Conservation (phyloP, 345 rosid species). For the Brassica carinata region DNA sequence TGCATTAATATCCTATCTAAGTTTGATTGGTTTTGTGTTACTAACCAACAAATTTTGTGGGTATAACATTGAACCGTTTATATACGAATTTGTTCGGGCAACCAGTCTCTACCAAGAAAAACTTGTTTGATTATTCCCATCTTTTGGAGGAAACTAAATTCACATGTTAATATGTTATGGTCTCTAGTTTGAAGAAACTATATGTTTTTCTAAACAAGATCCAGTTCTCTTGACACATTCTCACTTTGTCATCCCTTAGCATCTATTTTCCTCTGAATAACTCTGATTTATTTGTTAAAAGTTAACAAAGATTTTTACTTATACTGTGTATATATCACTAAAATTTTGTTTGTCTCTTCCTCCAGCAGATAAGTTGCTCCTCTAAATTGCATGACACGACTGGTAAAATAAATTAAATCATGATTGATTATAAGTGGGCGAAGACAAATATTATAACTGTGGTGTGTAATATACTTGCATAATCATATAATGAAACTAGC, state of each 20-base stretch:
- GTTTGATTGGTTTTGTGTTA: neutral
- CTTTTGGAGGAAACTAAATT: neutral
- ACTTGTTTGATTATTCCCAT: neutral
- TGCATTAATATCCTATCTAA: neutral
- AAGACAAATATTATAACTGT: no score
- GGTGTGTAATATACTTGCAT: no score
- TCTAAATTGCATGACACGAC: constrained; percentile 11
- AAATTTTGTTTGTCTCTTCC: neutral
- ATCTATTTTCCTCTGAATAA: neutral
- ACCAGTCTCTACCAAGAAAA: neutral
- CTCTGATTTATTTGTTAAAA: neutral
- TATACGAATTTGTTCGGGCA: neutral
- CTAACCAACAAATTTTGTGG: neutral
- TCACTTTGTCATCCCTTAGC: neutral
- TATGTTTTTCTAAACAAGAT: neutral
- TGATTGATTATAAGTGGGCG: neutral
- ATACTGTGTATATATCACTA: neutral
- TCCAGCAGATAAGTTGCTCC: neutral
- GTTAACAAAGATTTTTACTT: neutral
- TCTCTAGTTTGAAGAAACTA: neutral
- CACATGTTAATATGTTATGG: neutral
- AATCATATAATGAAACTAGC: no score
- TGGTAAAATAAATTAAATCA: neutral
- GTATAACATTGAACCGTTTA: neutral
- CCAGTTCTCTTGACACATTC: neutral